phyloP scores from a whole-genome alignment of 164 flowering plant species.

The Pachysandra terminalis region DNA sequence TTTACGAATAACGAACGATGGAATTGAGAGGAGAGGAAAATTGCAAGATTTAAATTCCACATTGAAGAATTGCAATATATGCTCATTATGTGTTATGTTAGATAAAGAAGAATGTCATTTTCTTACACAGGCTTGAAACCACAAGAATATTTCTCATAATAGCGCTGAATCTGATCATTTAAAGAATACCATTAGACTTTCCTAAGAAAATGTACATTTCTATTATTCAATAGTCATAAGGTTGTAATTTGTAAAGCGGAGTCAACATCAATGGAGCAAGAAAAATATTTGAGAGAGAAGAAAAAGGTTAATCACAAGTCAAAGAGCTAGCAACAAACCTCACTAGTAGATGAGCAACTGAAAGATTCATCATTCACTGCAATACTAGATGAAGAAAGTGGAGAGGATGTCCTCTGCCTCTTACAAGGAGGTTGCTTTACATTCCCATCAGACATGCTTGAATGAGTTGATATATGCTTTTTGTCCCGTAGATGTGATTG shows the following conservation, averaged over 20 bases:
- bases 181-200: background rate
- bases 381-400: conserved; percentile 17
- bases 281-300: background rate
- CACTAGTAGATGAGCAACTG: conserved; percentile 15
- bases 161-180: too few relatives aligned
- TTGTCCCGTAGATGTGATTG: conserved; percentile 24
- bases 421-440: conserved; percentile 23
- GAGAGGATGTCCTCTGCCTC: conserved; percentile 36
- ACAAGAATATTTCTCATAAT: too few relatives aligned
- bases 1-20: too few relatives aligned
- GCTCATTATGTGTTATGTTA: too few relatives aligned
- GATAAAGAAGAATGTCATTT: too few relatives aligned
- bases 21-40: too few relatives aligned
- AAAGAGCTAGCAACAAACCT: conserved; percentile 17
- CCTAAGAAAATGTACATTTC: background rate
- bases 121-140: too few relatives aligned
- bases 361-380: conserved; percentile 12
- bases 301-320: background rate
- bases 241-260: background rate
- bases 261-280: background rate
- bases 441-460: conserved; percentile 19
- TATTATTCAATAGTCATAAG: too few relatives aligned
- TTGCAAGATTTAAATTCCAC: too few relatives aligned
- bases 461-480: conserved; percentile 9
- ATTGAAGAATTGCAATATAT: too few relatives aligned